Conservation (phyloP, 768 basidiomycete genomes). For the Leccinum disarticulatum region DNA sequence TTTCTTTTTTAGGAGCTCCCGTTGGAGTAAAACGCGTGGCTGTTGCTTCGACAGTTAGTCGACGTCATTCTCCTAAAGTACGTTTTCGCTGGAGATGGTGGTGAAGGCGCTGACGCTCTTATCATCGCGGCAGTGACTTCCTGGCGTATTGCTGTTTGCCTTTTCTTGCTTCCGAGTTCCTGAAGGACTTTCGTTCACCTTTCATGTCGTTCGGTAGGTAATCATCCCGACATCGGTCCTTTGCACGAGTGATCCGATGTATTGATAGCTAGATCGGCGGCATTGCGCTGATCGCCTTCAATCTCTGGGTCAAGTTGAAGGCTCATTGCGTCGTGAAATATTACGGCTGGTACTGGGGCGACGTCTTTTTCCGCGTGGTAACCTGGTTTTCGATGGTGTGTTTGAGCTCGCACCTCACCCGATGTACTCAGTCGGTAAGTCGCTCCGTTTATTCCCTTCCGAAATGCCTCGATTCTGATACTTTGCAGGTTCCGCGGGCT, state of each 20-base stretch:
- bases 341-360: slow-evolving; percentile 98
- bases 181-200: slow-evolving; percentile 62
- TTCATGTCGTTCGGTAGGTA: slow-evolving; percentile 50
- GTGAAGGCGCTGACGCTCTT: background rate
- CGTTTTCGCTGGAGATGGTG: slow-evolving; percentile 28
- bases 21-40: slow-evolving; percentile 94
- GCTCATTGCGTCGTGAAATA: slow-evolving; percentile 98
- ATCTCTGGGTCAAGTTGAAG: slow-evolving; percentile 98
- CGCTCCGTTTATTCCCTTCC: background rate
- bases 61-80: slow-evolving; percentile 96
- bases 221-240: background rate
- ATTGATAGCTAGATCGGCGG: slow-evolving; percentile 80
- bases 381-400: slow-evolving; percentile 95
- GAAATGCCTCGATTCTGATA: background rate
- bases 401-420: slow-evolving; percentile 93
- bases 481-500: slow-evolving; percentile 82
- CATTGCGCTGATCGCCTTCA: slow-evolving; percentile 83
- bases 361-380: slow-evolving; percentile 87
- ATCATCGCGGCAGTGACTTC: slow-evolving; percentile 69
- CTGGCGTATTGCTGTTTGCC: slow-evolving; percentile 93
- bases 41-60: slow-evolving; percentile 90
- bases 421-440: slow-evolving; percentile 88
- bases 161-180: slow-evolving; percentile 91
- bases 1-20: slow-evolving; percentile 67
- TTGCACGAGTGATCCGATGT: slow-evolving; percentile 1